Base-by-base conservation (phyloP, 2,329 filamentous ascomycete genomes). In the Podosphaera aphanis region DNA sequence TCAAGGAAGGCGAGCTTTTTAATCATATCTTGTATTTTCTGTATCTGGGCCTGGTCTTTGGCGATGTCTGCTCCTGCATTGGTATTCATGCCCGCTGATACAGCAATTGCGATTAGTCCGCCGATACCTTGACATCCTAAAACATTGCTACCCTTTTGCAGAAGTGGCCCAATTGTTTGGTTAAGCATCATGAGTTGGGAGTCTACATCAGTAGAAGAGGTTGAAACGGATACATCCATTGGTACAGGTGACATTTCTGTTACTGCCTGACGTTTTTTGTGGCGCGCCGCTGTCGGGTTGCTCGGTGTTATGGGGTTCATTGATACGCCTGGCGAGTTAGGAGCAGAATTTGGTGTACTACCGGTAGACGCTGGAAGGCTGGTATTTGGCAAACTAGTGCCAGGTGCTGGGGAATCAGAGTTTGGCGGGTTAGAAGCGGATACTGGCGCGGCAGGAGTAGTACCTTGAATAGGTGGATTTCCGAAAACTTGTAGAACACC, bases 91-190 rank as follows among this genome's bases (percentile, higher is more conserved):
- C 2, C 62, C 47, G 1, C 60, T 59, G 0, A 52, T 19, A 40
- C 15, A 3, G 46, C 31, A 7, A 62, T 40, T 8, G 59, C 56
- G 0, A 50, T 47, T 5, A 62, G 7, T 2, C 60, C 61, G 5
- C 57, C 60, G 4, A 63, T 46, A 10, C 61, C 61, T 47, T 59
- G 51, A 40, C 60, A 62, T 0, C 51, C 56, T 11, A 63, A 51
- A 0, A 54, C 46, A 19, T 62, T 54, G 13, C 60, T 44, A 15
- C 52, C 55, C 3, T 51, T 53, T 46, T 63, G 61, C 0, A 52
- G 37, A 1, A 57, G 50, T 6, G 50, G 52, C 0, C 60, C 61
- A 6, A 62, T 46, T 0, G 53, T 53, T n/a, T 16, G 18, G 23
- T 42, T 42, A 18, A 42, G 23, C 13, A 29, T 13, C 1, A 3